Conservation (phyloP, 2,329 filamentous ascomycete genomes). For the Claviceps lovelessii region DNA sequence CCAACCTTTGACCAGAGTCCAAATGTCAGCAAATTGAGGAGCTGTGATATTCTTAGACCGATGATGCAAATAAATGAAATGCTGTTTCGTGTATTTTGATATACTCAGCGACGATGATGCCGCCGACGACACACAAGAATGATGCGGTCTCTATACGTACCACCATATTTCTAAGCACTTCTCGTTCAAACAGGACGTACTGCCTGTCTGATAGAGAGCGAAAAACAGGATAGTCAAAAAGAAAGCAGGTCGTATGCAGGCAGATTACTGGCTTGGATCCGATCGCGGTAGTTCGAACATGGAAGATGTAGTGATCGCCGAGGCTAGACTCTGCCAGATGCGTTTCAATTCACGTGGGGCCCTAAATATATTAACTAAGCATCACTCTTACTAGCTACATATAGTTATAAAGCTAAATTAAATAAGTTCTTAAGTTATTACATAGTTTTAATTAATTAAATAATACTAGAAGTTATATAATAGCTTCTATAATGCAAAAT, state of each 20-base stretch:
- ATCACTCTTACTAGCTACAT: no score
- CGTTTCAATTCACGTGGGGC: no score
- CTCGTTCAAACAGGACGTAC: background rate
- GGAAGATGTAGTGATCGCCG: background rate
- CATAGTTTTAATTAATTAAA: no score
- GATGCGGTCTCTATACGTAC: slow-evolving; percentile 12
- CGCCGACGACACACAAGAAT: background rate
- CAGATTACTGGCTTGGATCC: background rate
- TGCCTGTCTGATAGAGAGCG: background rate
- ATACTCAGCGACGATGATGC: background rate
- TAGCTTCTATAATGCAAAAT: no score
- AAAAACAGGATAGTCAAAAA: background rate
- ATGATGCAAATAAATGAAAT: slow-evolving; percentile 2
- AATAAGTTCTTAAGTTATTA: no score
- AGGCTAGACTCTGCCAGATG: no score
- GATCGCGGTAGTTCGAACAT: background rate
- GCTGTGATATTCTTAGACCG: slow-evolving; percentile 29
- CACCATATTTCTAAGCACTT: slow-evolving; percentile 16
- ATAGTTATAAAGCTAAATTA: no score
- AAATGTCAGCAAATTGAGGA: slow-evolving; percentile 55
- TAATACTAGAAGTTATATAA: no score
- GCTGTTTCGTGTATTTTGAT: background rate
- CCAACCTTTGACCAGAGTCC: slow-evolving; percentile 69
- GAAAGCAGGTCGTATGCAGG: background rate
- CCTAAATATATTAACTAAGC: no score